Conservation (phyloP, 148 eudicot genomes). For the Heliamphora exappendiculata region DNA sequence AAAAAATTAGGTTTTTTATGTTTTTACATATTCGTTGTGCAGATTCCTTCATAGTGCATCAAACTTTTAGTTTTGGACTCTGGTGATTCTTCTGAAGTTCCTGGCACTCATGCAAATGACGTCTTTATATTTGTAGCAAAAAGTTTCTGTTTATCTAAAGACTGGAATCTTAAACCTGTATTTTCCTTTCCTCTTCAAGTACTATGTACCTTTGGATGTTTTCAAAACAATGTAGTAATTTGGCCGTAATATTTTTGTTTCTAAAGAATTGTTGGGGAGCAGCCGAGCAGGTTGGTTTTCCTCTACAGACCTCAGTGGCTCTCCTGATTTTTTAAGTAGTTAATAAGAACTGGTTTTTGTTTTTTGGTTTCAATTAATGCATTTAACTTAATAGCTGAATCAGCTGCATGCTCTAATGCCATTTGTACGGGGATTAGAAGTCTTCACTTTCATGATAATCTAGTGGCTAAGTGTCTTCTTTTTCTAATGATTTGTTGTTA, state of each 20-base stretch:
- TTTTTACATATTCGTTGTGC: conserved; percentile 64
- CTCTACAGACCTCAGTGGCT: conserved; percentile 4
- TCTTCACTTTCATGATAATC: background rate
- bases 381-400: background rate
- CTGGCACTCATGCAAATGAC: conserved; percentile 49
- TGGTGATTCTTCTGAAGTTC: background rate
- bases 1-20: conserved; percentile 37
- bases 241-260: conserved; percentile 15
- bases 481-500: background rate
- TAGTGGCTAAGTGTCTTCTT: background rate
- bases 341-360: conserved; percentile 7
- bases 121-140: conserved; percentile 48
- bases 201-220: conserved; percentile 10
- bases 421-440: background rate
- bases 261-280: conserved; percentile 16
- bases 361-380: background rate
- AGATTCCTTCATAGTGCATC: conserved; percentile 70
- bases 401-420: conserved; percentile 1
- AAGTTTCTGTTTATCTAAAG: conserved; percentile 42
- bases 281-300: conserved; percentile 5
- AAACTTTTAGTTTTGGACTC: conserved; percentile 35
- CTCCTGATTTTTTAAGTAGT: conserved; percentile 14
- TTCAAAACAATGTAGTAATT: conserved; percentile 27
- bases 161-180: conserved; percentile 29
- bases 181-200: conserved; percentile 20